A percentile compares a stretch with the other conserved stretches of the same genome.
These are phyloP conservation scores for Suhomyces kunorum DNA, from an alignment of 1,139 yeast genomes.

Conservation along the genomic window DNA sequence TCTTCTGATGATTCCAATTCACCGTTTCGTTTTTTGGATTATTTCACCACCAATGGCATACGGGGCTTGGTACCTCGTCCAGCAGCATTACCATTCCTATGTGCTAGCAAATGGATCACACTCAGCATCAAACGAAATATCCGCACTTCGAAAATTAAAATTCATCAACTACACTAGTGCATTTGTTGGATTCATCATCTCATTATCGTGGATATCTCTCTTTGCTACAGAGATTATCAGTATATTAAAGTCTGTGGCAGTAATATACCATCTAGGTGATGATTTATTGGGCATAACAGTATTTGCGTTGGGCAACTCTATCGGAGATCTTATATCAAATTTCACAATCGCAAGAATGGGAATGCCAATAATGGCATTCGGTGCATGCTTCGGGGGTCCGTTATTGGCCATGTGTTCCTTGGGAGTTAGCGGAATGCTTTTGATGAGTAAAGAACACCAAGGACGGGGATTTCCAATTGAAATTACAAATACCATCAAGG, in stretches of 20 bases:
- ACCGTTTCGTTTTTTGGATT: constrained; percentile 9
- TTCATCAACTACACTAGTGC: constrained; percentile 39
- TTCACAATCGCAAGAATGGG: constrained; percentile 84
- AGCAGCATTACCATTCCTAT: constrained; percentile 4
- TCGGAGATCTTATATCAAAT: constrained; percentile 87
- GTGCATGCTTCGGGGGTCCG: constrained; percentile 96
- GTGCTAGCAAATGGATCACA: constrained; percentile 2
- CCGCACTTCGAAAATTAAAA: constrained; percentile 13
- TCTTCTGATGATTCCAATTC: constrained; percentile 12
- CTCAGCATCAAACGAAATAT: neutral
- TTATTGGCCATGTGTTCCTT: constrained; percentile 50
- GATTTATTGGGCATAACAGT: constrained; percentile 79
- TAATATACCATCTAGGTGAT: constrained; percentile 64
- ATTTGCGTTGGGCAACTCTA: constrained; percentile 89
- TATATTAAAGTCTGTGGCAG: constrained; percentile 62
- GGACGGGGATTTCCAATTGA: constrained; percentile 16
- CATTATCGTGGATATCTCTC: constrained; percentile 72
- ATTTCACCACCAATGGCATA: neutral
- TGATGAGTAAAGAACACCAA: constrained; percentile 29
- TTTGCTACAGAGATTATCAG: constrained; percentile 79
- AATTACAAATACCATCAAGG: constrained; percentile 20
- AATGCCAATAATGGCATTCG: constrained; percentile 86
- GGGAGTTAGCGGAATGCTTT: constrained; percentile 61
- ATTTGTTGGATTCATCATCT: constrained; percentile 61
- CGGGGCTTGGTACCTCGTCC: constrained; percentile 1